Percentiles rank a stretch among this genome's conserved stretches.
Conservation (phyloP, 1,284 basidiomycete species). For the Wallemia hederae region DNA sequence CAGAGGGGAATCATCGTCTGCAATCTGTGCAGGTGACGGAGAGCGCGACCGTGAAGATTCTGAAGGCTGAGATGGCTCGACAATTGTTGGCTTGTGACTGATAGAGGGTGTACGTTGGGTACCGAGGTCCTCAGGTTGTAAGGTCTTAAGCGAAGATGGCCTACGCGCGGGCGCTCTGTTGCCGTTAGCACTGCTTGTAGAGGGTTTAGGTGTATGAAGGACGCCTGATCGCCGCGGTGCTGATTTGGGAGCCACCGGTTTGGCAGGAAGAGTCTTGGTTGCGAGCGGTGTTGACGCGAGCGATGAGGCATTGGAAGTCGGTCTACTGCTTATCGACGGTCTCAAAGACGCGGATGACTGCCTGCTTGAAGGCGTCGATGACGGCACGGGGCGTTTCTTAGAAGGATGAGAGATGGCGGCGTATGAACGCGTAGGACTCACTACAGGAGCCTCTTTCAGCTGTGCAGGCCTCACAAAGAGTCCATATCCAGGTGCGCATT, state of each 20-base stretch:
- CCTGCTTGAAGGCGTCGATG: neutral
- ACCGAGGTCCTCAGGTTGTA: neutral
- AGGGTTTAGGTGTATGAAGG: neutral
- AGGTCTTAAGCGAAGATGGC: neutral
- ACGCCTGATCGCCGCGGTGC: neutral
- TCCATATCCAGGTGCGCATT: conserved; percentile 42
- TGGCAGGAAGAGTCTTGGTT: neutral
- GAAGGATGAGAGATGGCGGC: conserved; percentile 2
- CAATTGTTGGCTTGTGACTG: neutral
- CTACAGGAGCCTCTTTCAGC: conserved; percentile 30
- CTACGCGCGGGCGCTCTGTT: neutral
- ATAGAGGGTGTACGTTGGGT: neutral
- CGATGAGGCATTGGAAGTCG: neutral
- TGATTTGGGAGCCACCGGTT: neutral
- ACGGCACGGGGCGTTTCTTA: conserved; percentile 2
- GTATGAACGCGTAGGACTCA: neutral
- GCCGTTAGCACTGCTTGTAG: neutral
- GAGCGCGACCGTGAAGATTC: neutral
- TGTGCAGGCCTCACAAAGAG: conserved; percentile 76
- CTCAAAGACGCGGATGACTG: neutral
- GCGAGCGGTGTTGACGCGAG: neutral
- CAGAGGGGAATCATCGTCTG: neutral
- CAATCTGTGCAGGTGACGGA: neutral
- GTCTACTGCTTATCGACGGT: neutral
- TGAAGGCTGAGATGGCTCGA: neutral